phyloP scores from a whole-genome alignment of 306 rosid genomes.

The Trifolium subterraneum region DNA sequence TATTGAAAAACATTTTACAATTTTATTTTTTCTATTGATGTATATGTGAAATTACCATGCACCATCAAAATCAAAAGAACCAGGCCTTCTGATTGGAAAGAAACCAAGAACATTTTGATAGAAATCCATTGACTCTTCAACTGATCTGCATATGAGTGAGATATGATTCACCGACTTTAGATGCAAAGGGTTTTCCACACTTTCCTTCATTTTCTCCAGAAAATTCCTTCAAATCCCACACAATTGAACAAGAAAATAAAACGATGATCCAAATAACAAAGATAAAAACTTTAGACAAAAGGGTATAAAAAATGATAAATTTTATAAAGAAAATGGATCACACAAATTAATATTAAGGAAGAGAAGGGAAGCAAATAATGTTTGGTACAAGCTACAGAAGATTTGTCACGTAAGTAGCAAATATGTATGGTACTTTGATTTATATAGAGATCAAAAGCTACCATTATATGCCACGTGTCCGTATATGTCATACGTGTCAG shows the following conservation, averaged over 20 bases:
- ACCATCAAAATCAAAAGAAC: constrained; percentile 88
- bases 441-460: constrained; percentile 28
- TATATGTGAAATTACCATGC: constrained; percentile 65
- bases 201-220: constrained; percentile 69
- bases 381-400: background rate
- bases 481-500: constrained; percentile 27
- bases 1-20: background rate
- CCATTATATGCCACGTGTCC: constrained; percentile 35
- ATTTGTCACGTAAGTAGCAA: constrained; percentile 21
- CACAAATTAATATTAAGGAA: background rate
- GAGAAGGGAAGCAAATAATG: background rate
- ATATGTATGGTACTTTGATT: background rate
- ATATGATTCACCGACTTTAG: constrained; percentile 88
- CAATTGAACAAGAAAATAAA: background rate
- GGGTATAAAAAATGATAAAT: too few relatives aligned
- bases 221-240: background rate
- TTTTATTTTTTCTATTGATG: too few relatives aligned
- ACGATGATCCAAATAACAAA: background rate
- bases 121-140: constrained; percentile 69
- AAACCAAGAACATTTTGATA: constrained; percentile 87
- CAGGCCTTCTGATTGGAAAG: constrained; percentile 86
- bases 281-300: background rate
- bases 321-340: background rate
- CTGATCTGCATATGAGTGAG: constrained; percentile 79
- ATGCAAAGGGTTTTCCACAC: constrained; percentile 73